These are phyloP conservation scores for Fusarium cyanostomum DNA, from an alignment of 2,329 filamentous ascomycete genomes.

Conservation along the genomic window DNA sequence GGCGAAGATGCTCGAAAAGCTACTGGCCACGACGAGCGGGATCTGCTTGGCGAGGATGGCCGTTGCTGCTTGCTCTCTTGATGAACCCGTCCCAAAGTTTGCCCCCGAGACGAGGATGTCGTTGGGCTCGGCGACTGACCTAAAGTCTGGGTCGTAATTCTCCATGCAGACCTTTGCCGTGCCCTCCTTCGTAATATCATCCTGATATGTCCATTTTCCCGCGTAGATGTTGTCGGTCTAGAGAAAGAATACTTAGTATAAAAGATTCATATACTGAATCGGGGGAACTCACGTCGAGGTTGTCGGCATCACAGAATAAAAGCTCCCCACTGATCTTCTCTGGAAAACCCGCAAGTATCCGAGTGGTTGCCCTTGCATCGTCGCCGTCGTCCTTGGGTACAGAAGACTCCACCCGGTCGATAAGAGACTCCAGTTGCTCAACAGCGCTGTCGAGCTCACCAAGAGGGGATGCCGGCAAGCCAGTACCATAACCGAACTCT, in stretches of 20 bases:
- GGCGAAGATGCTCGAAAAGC: slow-evolving; percentile 84
- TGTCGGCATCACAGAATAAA: slow-evolving; percentile 81
- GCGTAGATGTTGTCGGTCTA: slow-evolving; percentile 94
- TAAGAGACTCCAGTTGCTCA: neutral
- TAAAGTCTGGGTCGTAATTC: slow-evolving; percentile 85
- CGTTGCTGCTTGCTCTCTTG: slow-evolving; percentile 80
- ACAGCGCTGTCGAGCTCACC: neutral
- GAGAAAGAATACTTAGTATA: no score
- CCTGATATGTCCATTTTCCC: slow-evolving; percentile 90
- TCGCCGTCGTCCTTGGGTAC: neutral
- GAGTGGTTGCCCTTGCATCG: slow-evolving; percentile 57
- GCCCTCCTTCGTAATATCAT: slow-evolving; percentile 75
- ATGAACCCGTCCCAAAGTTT: slow-evolving; percentile 74
- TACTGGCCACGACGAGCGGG: slow-evolving; percentile 80
- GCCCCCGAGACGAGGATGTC: slow-evolving; percentile 87
- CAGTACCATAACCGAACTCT: neutral
- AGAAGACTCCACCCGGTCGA: slow-evolving; percentile 1
- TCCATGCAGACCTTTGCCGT: slow-evolving; percentile 94
- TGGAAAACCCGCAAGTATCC: slow-evolving; percentile 86
- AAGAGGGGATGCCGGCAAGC: neutral
- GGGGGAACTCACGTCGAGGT: slow-evolving; percentile 75
- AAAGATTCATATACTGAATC: no score
- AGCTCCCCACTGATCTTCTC: slow-evolving; percentile 87
- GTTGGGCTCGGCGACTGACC: slow-evolving; percentile 66
- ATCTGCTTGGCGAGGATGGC: slow-evolving; percentile 84